Evolutionary conservation across 1,284 basidiomycete species (phyloP).

Genomic region (Ganoderma lingzhi): DNA sequence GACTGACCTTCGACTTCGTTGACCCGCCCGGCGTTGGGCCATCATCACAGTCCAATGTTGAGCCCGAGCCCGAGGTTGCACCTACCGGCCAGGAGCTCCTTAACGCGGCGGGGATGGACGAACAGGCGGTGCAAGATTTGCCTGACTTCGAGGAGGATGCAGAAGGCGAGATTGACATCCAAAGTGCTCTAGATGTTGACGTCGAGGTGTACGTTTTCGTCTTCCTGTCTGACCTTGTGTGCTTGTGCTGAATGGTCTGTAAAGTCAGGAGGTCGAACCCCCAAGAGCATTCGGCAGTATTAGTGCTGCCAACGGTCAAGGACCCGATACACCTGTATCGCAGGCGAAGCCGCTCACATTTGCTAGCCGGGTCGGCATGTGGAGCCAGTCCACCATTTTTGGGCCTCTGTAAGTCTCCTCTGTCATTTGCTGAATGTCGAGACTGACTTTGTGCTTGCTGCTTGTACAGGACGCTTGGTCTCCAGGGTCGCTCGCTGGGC

Average conservation of each 20-base stretch:
- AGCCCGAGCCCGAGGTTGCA: slow-evolving; percentile 12
- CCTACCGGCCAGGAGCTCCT: slow-evolving; percentile 57
- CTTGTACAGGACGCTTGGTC: slow-evolving; percentile 17
- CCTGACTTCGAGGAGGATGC: slow-evolving; percentile 65
- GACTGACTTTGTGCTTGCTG: background rate
- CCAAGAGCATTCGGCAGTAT: background rate
- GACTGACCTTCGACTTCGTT: background rate
- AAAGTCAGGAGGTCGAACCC: background rate
- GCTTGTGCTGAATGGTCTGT: slow-evolving; percentile 20
- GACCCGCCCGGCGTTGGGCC: background rate
- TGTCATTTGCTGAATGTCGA: background rate
- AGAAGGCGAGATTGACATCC: slow-evolving; percentile 26
- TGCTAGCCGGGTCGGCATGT: slow-evolving; percentile 27
- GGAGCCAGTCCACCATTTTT: slow-evolving; percentile 44
- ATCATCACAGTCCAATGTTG: background rate
- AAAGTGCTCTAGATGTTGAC: background rate
- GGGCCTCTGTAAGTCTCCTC: slow-evolving; percentile 43
- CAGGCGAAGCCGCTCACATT: slow-evolving; percentile 28
- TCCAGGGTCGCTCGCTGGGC: slow-evolving; percentile 5
- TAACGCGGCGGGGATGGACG: slow-evolving; percentile 52
- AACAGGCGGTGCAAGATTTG: slow-evolving; percentile 47
- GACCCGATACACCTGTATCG: background rate
- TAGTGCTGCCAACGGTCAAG: background rate
- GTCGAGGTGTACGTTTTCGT: background rate
- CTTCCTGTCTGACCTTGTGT: background rate